Evolutionary conservation across 495 filamentous ascomycete genomes (phyloP), one percentile per base, ranked within the genome.

Genomic region (Penicillium malachiteum): DNA sequence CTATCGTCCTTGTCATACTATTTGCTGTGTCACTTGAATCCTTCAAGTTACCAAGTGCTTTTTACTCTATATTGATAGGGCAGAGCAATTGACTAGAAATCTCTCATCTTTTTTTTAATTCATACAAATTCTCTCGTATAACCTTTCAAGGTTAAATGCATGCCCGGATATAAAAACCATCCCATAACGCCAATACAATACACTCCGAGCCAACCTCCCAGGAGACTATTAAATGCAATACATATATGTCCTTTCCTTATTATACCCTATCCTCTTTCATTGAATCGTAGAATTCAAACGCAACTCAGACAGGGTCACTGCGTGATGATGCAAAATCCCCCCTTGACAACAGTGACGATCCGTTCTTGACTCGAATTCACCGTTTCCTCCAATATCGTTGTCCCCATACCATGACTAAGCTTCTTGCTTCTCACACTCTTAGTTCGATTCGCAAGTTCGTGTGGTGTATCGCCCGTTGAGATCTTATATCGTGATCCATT

Each of bases 1-100:
- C 48, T 65, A 38, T 63, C 57, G 54, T 63, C 62, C 62, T 52
- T 65, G 59, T 65, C 53, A 63, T 51, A 57, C 43, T 58, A 54
- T 58, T 50, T 62, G 58, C 52, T 54, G 53, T 44, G 18, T 56
- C 57, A 41, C 48, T 60, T 46, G 37, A 33, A 50, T 56, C 50
- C 49, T 41, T 40, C 43, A 39, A 30, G 44, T 50, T 49, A 4
- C 44, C 32, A 35, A 9, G 34, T 37, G 34, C 34, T 37, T 2
- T 37, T 37, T 37, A 37, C 21, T 44, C 41, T 52, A 21, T 35
- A 30, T 37, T 13, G 12, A 44, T 56, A 52, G 37, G 53, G 48
- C 14, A 50, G 31, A 62, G 52, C 56, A 59, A 62, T 62, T 62
- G 54, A 59, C 33, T 59, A 56, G 48, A 63, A 62, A 9, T 47